Conservation (phyloP, 495 filamentous ascomycete species). For the Immersiella caudata region DNA sequence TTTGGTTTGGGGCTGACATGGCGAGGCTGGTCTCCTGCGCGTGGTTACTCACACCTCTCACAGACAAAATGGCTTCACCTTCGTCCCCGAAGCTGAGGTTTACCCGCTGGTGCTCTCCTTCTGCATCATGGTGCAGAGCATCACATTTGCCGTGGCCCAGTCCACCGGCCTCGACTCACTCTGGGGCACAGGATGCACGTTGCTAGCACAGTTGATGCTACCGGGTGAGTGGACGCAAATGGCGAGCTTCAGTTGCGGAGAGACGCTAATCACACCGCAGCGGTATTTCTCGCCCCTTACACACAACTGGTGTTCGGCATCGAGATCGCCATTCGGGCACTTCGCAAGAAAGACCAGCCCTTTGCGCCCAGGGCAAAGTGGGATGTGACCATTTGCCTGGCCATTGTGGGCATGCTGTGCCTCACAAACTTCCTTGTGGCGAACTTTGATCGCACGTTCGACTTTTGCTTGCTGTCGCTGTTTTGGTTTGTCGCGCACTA, state of each 20-base stretch:
- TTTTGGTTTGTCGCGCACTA: slow-evolving; percentile 56
- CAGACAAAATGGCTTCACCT: slow-evolving; percentile 41
- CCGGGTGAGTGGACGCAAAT: slow-evolving; percentile 43
- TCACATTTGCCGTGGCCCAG: slow-evolving; percentile 50
- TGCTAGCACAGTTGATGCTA: slow-evolving; percentile 50
- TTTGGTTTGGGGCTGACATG: background rate
- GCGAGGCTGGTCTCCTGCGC: background rate
- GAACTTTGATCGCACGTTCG: slow-evolving; percentile 42
- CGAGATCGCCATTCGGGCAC: slow-evolving; percentile 46
- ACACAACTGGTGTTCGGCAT: slow-evolving; percentile 50
- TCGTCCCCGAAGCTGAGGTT: slow-evolving; percentile 43
- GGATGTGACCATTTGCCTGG: slow-evolving; percentile 46
- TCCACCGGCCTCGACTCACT: slow-evolving; percentile 46
- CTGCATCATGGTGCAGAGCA: slow-evolving; percentile 50
- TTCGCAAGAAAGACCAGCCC: slow-evolving; percentile 36
- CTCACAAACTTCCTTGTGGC: slow-evolving; percentile 48
- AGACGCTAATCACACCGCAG: slow-evolving; percentile 34
- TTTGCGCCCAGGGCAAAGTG: slow-evolving; percentile 48
- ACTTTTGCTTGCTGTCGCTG: slow-evolving; percentile 50
- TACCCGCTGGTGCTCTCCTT: slow-evolving; percentile 52
- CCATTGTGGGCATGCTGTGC: slow-evolving; percentile 41
- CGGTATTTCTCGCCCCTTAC: slow-evolving; percentile 52
- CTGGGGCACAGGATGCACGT: slow-evolving; percentile 43
- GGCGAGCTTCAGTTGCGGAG: background rate
- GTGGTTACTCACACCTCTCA: slow-evolving; percentile 21